Evolutionary conservation across 345 rosid genomes (phyloP), one percentile per base, ranked within the genome.

Genomic region (Melastoma malabathricum): DNA sequence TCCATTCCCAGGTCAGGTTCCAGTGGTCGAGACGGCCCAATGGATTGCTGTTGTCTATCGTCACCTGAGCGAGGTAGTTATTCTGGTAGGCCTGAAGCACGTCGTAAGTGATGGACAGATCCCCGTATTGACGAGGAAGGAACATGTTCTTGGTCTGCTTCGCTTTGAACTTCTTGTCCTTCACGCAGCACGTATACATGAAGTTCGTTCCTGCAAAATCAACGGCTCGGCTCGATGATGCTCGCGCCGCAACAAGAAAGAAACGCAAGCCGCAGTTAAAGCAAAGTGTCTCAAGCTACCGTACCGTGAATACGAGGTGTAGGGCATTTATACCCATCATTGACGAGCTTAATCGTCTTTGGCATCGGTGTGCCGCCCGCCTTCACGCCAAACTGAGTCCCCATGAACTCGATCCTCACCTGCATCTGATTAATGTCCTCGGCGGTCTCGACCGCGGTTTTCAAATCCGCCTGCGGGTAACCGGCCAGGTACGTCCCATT

Each of bases 1-100:
- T 79, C 97, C 98, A 92, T 62, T 87, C 93, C 95, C 95, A 92
- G 1, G 95, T 87, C 16, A 92, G 34, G 69, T 92, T 87, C 98
- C 98, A 92, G 48, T 73, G 82, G 59, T 92, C 97, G 14, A 92
- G 84, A 6, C 86, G 72, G 47, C 97, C 90, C 3, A 92, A 60
- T 0, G 93, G 88, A 43, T 57, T 69, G 63, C 63, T 68, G 64
- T 92, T 87, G 64, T 87, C 86, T 7, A 87, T 76, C 3, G 97
- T 92, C 25, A 92, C 96, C 67, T 92, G 88, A 12, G 97, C 98
- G 14, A 64, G 71, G 64, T 92, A 92, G 75, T 75, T 92, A 63
- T 73, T 75, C 12, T 54, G 72, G 25, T 65, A 87, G 5, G 98
- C 66, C 68, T 79, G 78, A 1, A 79, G 55, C 8, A 92, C 80